Conservation (phyloP, 768 basidiomycete genomes). For the Pholiota molesta region DNA sequence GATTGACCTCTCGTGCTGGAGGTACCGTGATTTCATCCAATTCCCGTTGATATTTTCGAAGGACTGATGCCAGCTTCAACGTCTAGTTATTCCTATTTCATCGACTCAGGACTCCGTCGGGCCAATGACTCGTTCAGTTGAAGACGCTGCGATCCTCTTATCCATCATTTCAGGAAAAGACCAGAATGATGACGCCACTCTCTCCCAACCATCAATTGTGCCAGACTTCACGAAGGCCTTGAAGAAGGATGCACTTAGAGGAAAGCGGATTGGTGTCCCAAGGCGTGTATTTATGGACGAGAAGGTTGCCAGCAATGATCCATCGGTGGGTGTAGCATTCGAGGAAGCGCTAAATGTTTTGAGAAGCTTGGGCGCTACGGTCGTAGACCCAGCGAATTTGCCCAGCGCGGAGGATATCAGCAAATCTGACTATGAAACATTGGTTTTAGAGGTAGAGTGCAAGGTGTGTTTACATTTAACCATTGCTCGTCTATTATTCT, state of each 20-base stretch:
- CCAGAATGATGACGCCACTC: conserved; percentile 54
- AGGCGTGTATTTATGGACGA: conserved; percentile 39
- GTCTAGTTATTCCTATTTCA: conserved; percentile 57
- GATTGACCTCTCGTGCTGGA: conserved; percentile 60
- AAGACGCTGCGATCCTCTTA: conserved; percentile 58
- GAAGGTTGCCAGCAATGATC: conserved; percentile 33
- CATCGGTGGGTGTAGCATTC: conserved; percentile 40
- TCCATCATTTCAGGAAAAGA: conserved; percentile 60
- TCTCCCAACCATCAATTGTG: conserved; percentile 50
- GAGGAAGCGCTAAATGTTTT: conserved; percentile 41
- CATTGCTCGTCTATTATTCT: neutral
- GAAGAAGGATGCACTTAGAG: conserved; percentile 45
- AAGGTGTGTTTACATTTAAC: conserved; percentile 40
- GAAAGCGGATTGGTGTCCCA: conserved; percentile 59
- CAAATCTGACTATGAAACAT: conserved; percentile 51
- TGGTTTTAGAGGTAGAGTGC: conserved; percentile 57
- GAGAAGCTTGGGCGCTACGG: conserved; percentile 44
- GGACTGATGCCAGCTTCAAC: no score
- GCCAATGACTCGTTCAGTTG: conserved; percentile 54
- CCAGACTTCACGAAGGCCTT: conserved; percentile 61
- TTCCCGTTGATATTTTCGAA: no score
- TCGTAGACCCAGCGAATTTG: conserved; percentile 67
- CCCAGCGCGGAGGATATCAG: conserved; percentile 54
- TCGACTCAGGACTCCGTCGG: conserved; percentile 61
- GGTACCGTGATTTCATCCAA: conserved; percentile 33